Evolutionary conservation across 148 eudicot species (phyloP).

Genomic region (Suaeda aralocaspica): DNA sequence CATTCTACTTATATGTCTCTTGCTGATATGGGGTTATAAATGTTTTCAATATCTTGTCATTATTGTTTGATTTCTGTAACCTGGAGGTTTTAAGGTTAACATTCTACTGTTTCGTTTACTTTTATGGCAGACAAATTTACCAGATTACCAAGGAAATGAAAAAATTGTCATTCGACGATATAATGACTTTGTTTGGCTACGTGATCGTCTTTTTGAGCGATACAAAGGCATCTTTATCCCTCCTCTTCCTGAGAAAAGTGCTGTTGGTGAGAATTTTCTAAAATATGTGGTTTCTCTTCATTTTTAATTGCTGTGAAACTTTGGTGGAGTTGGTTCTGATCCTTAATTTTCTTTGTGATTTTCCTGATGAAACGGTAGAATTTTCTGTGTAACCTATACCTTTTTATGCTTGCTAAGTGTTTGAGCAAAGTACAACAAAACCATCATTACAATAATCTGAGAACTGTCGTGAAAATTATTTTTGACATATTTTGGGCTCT

Average conservation of each 20-base stretch:
- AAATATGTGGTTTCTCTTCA: neutral
- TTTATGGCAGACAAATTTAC: slow-evolving; percentile 78
- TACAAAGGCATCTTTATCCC: slow-evolving; percentile 95
- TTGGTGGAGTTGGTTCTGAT: too few relatives aligned
- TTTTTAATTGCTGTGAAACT: neutral
- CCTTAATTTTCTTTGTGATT: neutral
- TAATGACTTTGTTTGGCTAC: slow-evolving; percentile 90
- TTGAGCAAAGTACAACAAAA: neutral
- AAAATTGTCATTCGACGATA: slow-evolving; percentile 95
- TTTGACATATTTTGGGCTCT: neutral
- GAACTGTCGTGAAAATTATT: neutral
- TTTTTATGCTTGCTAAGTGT: neutral
- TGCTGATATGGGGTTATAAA: neutral
- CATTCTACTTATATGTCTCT: neutral
- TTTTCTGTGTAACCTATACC: neutral
- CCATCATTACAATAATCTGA: neutral
- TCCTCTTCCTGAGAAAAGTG: slow-evolving; percentile 98
- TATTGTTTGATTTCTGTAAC: neutral
- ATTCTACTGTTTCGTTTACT: neutral
- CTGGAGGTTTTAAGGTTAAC: neutral
- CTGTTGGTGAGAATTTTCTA: slow-evolving; percentile 60
- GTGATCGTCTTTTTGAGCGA: slow-evolving; percentile 92
- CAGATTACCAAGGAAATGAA: slow-evolving; percentile 86
- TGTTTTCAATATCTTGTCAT: neutral
- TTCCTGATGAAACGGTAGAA: neutral